These are phyloP conservation scores for Boletellus sp. DNA, from an alignment of 768 basidiomycete genomes.

Conservation along the genomic window DNA sequence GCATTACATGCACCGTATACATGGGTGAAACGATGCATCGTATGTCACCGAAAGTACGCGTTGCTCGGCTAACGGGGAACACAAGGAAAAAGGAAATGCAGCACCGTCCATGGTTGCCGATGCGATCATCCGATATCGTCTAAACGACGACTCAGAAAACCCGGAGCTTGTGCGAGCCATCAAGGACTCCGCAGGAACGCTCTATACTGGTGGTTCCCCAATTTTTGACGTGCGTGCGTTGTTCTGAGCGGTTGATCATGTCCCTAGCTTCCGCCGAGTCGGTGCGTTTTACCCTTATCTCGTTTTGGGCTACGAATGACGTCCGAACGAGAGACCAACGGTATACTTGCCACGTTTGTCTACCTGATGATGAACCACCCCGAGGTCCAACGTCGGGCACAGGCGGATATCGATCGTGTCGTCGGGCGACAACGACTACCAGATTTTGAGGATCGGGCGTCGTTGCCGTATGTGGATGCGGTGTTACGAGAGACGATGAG, in stretches of 20 bases:
- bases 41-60: not conserved
- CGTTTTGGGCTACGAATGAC: not conserved
- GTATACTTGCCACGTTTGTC: slow-evolving; percentile 22
- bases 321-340: slow-evolving; percentile 19
- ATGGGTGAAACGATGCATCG: slow-evolving; percentile 8
- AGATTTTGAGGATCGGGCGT: slow-evolving; percentile 24
- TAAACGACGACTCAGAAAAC: slow-evolving; percentile 5
- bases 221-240: not conserved
- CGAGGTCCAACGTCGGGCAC: slow-evolving; percentile 26
- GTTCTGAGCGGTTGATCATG: not conserved
- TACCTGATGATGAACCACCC: slow-evolving; percentile 32
- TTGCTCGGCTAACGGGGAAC: not conserved
- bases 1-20: slow-evolving; percentile 11
- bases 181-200: slow-evolving; percentile 17
- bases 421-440: slow-evolving; percentile 30
- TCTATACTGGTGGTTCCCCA: slow-evolving; percentile 15
- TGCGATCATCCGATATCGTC: slow-evolving; percentile 3
- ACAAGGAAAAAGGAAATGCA: slow-evolving; percentile 5
- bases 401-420: slow-evolving; percentile 31
- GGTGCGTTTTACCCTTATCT: slow-evolving; percentile 14
- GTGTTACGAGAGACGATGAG: slow-evolving; percentile 33
- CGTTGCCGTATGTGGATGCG: slow-evolving; percentile 34
- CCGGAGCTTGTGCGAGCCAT: slow-evolving; percentile 10
- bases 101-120: slow-evolving; percentile 15
- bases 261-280: slow-evolving; percentile 30